These are phyloP conservation scores for Fusarium goolgardi DNA, from an alignment of 2,329 filamentous ascomycete species.

Conservation along the genomic window DNA sequence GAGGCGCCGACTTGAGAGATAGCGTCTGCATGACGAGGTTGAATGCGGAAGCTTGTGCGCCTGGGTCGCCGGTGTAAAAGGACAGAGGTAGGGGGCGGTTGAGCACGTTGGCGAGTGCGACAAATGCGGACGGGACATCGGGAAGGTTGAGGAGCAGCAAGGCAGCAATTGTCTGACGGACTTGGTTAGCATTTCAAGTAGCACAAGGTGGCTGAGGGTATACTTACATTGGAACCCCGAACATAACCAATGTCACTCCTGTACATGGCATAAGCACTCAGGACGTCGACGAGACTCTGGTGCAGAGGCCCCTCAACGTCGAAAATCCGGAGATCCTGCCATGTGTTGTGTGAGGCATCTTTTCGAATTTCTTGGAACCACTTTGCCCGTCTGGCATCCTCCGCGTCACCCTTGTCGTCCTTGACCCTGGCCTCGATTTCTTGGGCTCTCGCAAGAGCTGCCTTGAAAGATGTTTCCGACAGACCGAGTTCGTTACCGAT, in stretches of 20 bases:
- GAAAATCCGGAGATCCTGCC: constrained; percentile 79
- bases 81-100: constrained; percentile 80
- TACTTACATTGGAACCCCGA: constrained; percentile 76
- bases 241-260: constrained; percentile 84
- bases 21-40: constrained; percentile 76
- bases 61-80: constrained; percentile 77
- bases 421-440: constrained; percentile 69
- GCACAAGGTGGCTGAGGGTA: constrained; percentile 6
- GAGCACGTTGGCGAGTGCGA: constrained; percentile 79
- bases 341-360: constrained; percentile 73
- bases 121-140: constrained; percentile 72
- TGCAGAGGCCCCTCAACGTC: constrained; percentile 74
- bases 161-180: constrained; percentile 73
- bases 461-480: constrained; percentile 73
- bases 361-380: constrained; percentile 73
- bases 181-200: constrained; percentile 35
- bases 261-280: constrained; percentile 85
- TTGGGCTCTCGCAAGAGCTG: constrained; percentile 75
- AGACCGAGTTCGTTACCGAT: constrained; percentile 80
- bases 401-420: constrained; percentile 61
- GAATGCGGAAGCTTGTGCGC: constrained; percentile 76
- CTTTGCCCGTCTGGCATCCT: constrained; percentile 66
- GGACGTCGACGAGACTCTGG: constrained; percentile 74
- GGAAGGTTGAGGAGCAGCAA: constrained; percentile 78
- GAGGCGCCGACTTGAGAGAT: constrained; percentile 69